phyloP scores from a whole-genome alignment of 2,329 filamentous ascomycete species.

The Alternaria burnsii region DNA sequence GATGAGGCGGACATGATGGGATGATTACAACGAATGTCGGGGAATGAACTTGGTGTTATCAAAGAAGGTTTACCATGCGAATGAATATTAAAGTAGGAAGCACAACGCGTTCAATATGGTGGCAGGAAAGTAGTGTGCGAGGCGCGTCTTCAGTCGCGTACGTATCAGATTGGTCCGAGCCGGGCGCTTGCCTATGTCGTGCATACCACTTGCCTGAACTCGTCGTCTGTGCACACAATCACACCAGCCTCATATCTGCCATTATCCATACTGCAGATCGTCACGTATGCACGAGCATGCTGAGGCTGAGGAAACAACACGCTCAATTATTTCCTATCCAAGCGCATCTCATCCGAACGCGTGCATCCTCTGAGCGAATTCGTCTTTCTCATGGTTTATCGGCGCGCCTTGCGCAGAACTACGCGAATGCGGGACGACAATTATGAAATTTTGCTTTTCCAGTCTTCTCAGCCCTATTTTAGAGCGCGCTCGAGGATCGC shows the following conservation, averaged over 20 bases:
- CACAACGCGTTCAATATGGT: constrained; percentile 31
- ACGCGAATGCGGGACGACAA: constrained; percentile 6
- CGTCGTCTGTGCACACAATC: constrained; percentile 17
- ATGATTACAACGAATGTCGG: not conserved
- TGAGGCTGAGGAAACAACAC: not conserved
- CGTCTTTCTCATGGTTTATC: not conserved
- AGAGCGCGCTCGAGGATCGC: not conserved
- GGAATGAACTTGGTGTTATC: not conserved
- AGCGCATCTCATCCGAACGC: not conserved
- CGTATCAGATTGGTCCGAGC: constrained; percentile 23
- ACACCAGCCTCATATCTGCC: constrained; percentile 14
- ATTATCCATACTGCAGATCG: constrained; percentile 2
- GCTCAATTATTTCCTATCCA: not conserved
- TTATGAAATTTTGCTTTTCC: constrained; percentile 1
- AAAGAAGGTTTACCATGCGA: constrained; percentile 21
- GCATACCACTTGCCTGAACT: constrained; percentile 22
- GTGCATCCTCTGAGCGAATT: not conserved
- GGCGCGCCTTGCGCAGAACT: not conserved
- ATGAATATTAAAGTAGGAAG: constrained; percentile 19
- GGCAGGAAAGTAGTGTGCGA: constrained; percentile 36
- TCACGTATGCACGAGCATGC: constrained; percentile 8
- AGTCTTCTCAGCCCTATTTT: constrained; percentile 5
- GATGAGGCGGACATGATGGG: constrained; percentile 34
- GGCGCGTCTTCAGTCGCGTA: constrained; percentile 25
- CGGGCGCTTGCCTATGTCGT: constrained; percentile 27